Base-by-base conservation (phyloP, 2,329 filamentous ascomycete genomes). In the Aspergillus brunneoviolaceus region DNA sequence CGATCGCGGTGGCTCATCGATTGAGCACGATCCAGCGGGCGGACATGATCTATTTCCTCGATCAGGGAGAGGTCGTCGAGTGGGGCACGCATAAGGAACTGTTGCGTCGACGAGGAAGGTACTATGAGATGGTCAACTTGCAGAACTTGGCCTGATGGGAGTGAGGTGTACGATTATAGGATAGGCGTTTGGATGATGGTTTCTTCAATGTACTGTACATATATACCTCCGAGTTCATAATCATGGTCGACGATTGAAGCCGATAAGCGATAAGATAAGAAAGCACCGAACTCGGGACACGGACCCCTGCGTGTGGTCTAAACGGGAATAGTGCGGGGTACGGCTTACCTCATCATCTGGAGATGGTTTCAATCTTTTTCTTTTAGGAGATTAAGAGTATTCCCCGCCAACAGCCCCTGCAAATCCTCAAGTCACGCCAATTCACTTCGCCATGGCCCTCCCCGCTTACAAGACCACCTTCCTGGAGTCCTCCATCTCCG, bases 41-140 rank as follows among this genome's bases (percentile, higher is more conserved):
- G 0, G 92, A 97, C 72, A 78, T 92, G 55, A 97, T 97, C 67
- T 96, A 94, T 66, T 93, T 97, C 11, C 92, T 97, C 72, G 92
- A 96, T 73, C 87, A 90, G 67, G 93, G 93, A 2, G 82, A 85
- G 58, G 84, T 97, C 45, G 89, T 93, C 1, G 93, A 97, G 80
- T 82, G 84, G 65, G 93, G 93, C 2, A 91, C 87, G 11, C 93
- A 97, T 71, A 67, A 77, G 0, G 89, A 91, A 71, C 72, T 92
- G 69, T 87, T 89, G 84, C 81, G 80, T 67, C 81, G 80, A 72
- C 85, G 85, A 56, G 89, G 89, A 1, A 81, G 87, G 55, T 93
- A 93, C 70, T 85, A 84, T 9, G 89, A 92, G 78, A 75, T 93
- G 63, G 90, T 93, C 48, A 90, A 89, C 65, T 77, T 93, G 69